Conservation (phyloP, 2,329 filamentous ascomycete genomes). For the Penicillium sp. region DNA sequence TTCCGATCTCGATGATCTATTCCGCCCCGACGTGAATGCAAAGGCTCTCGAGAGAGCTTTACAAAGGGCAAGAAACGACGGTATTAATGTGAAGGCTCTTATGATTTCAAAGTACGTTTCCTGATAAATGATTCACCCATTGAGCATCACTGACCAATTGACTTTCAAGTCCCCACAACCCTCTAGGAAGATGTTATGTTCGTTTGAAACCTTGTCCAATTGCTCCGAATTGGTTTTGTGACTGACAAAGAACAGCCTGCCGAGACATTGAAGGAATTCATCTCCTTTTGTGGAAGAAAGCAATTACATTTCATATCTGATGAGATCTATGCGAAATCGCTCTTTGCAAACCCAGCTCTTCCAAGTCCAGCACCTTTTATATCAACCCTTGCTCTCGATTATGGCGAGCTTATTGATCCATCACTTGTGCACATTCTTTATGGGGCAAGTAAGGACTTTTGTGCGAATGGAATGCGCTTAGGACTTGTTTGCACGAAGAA, state of each 20-base stretch:
- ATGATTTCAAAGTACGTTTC: not conserved
- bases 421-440: slow-evolving; percentile 8
- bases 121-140: not conserved
- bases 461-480: not conserved
- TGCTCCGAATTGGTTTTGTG: not conserved
- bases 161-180: slow-evolving; percentile 33
- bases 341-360: slow-evolving; percentile 4
- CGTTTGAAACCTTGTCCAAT: slow-evolving; percentile 4
- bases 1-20: not conserved
- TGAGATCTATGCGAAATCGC: not conserved
- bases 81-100: not conserved
- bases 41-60: not conserved
- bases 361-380: not conserved
- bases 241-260: not conserved
- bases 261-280: not conserved
- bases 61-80: not conserved
- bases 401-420: slow-evolving; percentile 1
- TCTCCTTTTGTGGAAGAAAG: slow-evolving; percentile 5
- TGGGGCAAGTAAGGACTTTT: slow-evolving; percentile 16
- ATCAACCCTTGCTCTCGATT: slow-evolving; percentile 1
- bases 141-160: not conserved
- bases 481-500: slow-evolving; percentile 11
- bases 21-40: not conserved
- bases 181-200: slow-evolving; percentile 34
- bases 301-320: slow-evolving; percentile 9